Base-by-base conservation (phyloP, 352 stramenopile species). In the Sclerospora graminicola region DNA sequence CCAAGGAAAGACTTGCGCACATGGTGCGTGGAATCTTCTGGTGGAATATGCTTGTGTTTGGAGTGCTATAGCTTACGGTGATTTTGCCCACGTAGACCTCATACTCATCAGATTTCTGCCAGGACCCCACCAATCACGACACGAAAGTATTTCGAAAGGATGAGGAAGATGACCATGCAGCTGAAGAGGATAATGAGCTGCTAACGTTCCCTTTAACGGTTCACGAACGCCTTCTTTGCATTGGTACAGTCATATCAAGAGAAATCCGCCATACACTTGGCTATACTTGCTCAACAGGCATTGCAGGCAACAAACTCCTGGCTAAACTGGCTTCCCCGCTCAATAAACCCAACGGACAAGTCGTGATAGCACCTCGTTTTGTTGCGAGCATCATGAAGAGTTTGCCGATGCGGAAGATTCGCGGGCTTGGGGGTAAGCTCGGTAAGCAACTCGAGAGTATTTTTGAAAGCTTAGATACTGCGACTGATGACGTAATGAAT, bases 321-420 rank as follows among this genome's bases (percentile, higher is more conserved):
- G 69, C 81, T 28, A 92, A 92, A 44, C 42, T 91, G 9, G 75
- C 61, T 3, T 89, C 80, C 3, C 80, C 80, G 9, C 49, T 89
- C 6, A 89, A 91, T 50, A 91, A 91, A 33, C 80, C 80, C 4
- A 72, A 84, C 21, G 80, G 80, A 0, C 80, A 91, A 65, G 78
- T 74, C 18, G 69, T 91, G 8, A 49, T 91, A 10, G 56, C 74
- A 4, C 60, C 69, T 27, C 72, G 80, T 1, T 91, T 84, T 46
- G 61, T 88, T 8, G 40, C 33, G 0, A 27, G 57, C 9, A 45
- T 91, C 8, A 85, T 91, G 76, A 63, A 84, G 42, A 70, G 65
- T 34, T 81, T 83, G 14, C 76, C 72, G 2, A 54, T 91, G 36
- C 71, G 71, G 21, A 88, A 88, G 29, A 58, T 91, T 20, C 76